Base-by-base conservation (phyloP, 2,329 filamentous ascomycete genomes). In the Immersiporthe knoxdaviesiana region DNA sequence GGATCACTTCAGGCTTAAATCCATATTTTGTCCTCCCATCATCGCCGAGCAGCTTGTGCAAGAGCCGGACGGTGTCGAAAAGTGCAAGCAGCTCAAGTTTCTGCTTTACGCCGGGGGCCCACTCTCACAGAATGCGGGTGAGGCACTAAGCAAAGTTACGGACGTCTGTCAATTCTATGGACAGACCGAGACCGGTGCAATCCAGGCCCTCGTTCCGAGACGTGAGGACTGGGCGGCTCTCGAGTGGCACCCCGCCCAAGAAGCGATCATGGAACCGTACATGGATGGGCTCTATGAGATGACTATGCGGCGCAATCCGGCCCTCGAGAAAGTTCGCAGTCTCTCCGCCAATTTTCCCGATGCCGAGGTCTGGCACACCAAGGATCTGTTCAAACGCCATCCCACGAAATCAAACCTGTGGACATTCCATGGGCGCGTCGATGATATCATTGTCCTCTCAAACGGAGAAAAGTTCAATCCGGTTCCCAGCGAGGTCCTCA, bases 311-410 rank as follows among this genome's bases (percentile, higher is more conserved):
- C 66, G 65, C 27, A 70, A 75, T 30, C 66, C 65, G 2, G 47
- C 54, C 3, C 66, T 72, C 14, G 72, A 71, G 54, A 64, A 65
- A n/a, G 35, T 70, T 47, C 72, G 71, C 14, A 52, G 54, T 32
- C 60, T 72, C 10, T 71, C 71, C 1, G 69, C 69, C 32, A 73
- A 72, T 47, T 70, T 73, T 27, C 73, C 73, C 2, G 54, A 73
- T n/a, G 62, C 72, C 16, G 68, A 72, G 37, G 67, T 72, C 1
- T 74, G 72, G 70, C 71, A 68, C 32, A 72, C 74, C 1, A 71
- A 68, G 24, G 74, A 75, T 24, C 68, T 93, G 91, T 83, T 93
- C 39, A 54, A 10, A 1, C 41, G 24, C 1, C 61, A 64, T n/a
- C 52, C 64, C 1, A 50, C 60, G 32, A 67, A 69, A 5, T n/a